Evolutionary conservation across 352 stramenopile genomes (phyloP), one percentile per base, ranked within the genome.

Genomic region (Stramenopiles sp.): DNA sequence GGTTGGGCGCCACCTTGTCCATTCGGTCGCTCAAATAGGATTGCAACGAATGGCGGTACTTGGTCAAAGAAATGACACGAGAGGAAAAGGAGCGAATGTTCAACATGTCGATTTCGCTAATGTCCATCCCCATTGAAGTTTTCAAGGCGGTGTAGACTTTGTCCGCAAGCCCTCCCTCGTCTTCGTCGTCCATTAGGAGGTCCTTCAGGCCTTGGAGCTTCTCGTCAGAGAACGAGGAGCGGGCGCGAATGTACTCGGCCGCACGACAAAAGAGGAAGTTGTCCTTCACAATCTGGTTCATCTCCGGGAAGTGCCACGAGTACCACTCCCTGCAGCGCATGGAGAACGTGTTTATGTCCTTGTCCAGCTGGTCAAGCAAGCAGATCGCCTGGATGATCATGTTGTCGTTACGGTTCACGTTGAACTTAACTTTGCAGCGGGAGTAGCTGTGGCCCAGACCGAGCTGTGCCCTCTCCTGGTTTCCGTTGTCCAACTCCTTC

Each of bases 321-420:
- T 99, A 99, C 96, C 96, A 99, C 84, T 99, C 96, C 68, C 94
- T 88, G 74, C 98, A 90, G 75, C 96, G 89, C 96, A 99, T 99
- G 73, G 94, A 92, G 82, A 98, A 99, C 71, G 96, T 99, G 84
- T 99, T 99, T 73, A 99, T 89, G 84, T 99, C 96, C 87, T 99
- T 99, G 86, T 99, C 96, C 86, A 99, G 88, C 77, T 99, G 94
- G 86, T 99, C 96, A 6, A 99, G 84, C 31, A 99, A 85, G 76
- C 89, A 94, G 81, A 99, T 99, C 36, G 88, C 92, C 84, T 99
- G 96, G 83, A 99, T 99, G 82, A 99, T 99, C 96, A 99, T 99
- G 83, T 99, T 99, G 82, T 99, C 96, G 25, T 92, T 92, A 49
- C 94, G 87, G 82, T 96, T 97, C 73, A 98, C 95, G 84, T 99